Evolutionary conservation across 371 early-diverging fungal genomes (phyloP), one percentile per base, ranked within the genome.

Genomic region (Racocetra persica): DNA sequence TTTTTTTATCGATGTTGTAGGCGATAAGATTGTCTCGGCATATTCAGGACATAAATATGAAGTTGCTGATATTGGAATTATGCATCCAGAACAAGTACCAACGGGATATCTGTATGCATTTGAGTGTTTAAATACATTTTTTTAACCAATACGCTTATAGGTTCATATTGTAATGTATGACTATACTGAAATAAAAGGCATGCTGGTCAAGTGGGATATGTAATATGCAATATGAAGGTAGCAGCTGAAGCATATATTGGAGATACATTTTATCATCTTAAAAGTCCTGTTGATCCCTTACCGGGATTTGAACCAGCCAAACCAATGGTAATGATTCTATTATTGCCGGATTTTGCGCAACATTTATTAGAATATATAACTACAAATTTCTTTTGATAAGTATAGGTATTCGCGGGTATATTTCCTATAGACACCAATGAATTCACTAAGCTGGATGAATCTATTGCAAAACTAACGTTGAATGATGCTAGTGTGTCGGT

Each of bases 141-240:
- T 38, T 69, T 10, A 51, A 2, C 2, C 7, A 51, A 52, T 49
- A 70, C 10, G 45, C 4, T 45, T 45, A 10, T 45, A 10, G 8
- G 0, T 45, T 45, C 10, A 45, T 45, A 8, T 45, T 10, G 4
- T 45, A 45, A 45, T 45, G 45, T 38, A 38, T 45, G 8, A 45
- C 8, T 45, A 45, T 45, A 8, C 10, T 45, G 45, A 45, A 45
- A 45, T 41, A 45, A 38, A 77, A 92, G 92, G 51, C 90, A 93
- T 70, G 95, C 96, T 24, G 99, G 99, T 0, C 99, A 99, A 85
- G 99, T 99, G 32, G 99, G 99, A 3, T 99, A 97, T 84, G 88
- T 97, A 51, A 88, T 94, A 16, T 91, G 96, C 84, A 94, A 94
- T 77, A 98, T 99, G 96, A 98, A 98, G 83, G 91, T 93, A 2